Base-by-base conservation (phyloP, 2,329 filamentous ascomycete species). In the Phialophora expanda region DNA sequence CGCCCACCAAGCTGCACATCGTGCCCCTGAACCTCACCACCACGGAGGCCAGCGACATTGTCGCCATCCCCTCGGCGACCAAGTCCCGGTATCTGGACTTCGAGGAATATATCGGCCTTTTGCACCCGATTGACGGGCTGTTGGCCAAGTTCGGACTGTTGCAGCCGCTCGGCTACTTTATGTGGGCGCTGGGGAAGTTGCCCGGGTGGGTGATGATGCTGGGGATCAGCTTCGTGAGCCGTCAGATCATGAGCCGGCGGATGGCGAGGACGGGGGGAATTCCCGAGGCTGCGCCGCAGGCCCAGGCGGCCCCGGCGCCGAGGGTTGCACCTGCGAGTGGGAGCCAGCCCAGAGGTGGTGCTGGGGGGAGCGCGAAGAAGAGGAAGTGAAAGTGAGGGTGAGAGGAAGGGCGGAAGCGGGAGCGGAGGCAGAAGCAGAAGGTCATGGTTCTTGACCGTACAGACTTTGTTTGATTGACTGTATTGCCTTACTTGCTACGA, bases 191-290 rank as follows among this genome's bases (percentile, higher is more conserved):
- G 73, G 79, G 82, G 38, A 79, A 82, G 76, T 81, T 89, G 70
- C 87, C 87, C 2, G 87, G 83, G 72, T 89, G 87, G 87, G 73
- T 84, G 65, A 84, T 88, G 69, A 89, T 89, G 87, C 83, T 89
- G 69, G 76, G 81, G 50, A 84, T 89, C 76, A 86, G 83, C 61
- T 85, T 89, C 75, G 73, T 86, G 71, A 87, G 84, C 78, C 79
- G 87, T 72, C 83, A 81, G 12, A 79, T 89, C 74, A 88, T 89
- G 87, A 66, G 62, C 48, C 65, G 64, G 30, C 53, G 69, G 44
- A 66, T 70, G 64, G 41, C 38, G 4, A 61, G 55, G 20, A 50
- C 50, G 12, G 22, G 32, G 17, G 65, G 57, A 4, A 51, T 56
- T 8, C 59, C 50, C 0, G 28, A 46, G 57, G 46, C 46, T 17